Base-by-base conservation (phyloP, 306 rosid species). In the Castanopsis chinensis region DNA sequence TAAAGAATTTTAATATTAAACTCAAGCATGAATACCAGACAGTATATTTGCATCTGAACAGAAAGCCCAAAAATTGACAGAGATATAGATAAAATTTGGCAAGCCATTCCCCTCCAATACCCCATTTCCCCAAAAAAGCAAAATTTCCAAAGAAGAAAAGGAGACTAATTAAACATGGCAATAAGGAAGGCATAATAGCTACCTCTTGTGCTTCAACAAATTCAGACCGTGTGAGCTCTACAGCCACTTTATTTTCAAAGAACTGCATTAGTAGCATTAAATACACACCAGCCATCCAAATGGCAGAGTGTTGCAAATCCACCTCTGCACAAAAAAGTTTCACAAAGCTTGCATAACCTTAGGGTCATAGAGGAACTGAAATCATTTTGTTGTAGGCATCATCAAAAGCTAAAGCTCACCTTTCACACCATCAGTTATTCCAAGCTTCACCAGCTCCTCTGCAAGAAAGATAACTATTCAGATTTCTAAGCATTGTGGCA, bases 201-300 rank as follows among this genome's bases (percentile, higher is more conserved):
- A 91, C 98, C 98, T 91, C 92, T 83, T 95, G 99, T 27, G 99
- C 99, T 84, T 91, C 97, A 61, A 90, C 94, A 73, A 90, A 92
- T 63, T 92, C 99, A 33, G 99, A 90, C 43, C 97, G 90, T 12
- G 99, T 95, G 83, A 95, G 88, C 77, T 92, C 99, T 78, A 95
- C 81, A 56, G 95, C 98, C 81, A 92, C 99, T 90, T 92, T 95
- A 87, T 95, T 95, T 88, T 95, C 99, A 78, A 92, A 95, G 87
- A 95, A 90, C 80, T 95, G 99, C 95, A 95, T 90, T 28, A 92
- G 87, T 73, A 95, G 84, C 96, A 88, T 95, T 61, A 95, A 85
- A 89, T 95, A 95, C 82, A 95, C 98, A 67, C 98, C 98, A 77
- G 98, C 96, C 97, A 91, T 95, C 97, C 95, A 92, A 85, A 92